Evolutionary conservation across 2,329 filamentous ascomycete genomes (phyloP), one percentile per base, ranked within the genome.

Genomic region (Fusarium brevicatenulatum): DNA sequence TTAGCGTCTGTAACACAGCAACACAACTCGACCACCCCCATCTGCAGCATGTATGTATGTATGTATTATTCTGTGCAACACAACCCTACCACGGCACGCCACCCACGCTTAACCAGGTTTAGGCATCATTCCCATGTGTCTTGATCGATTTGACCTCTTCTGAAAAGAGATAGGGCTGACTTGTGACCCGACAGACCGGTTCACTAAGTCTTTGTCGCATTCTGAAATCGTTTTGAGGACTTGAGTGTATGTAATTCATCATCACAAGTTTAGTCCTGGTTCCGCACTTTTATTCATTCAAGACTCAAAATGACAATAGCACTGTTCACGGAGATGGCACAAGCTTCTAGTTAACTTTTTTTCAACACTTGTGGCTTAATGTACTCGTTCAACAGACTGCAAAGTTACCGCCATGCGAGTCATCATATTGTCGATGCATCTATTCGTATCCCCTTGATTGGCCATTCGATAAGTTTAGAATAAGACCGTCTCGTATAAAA

Each of bases 1-100:
- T 66, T 78, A 78, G 76, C 71, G 72, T 71, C 47, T 47, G 76
- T 77, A 42, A 57, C 76, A 77, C 76, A 57, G 50, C 50, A 74
- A 67, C 64, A 67, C 34, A 73, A 42, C 64, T 50, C 44, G 74
- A 68, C 72, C 58, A 68, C 63, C 66, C 61, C 55, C 65, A 54
- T 68, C 46, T 68, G 72, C 66, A 73, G 30, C 18, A n/a, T 43
- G 39, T 34, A 28, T 44, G 19, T 21, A n/a, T 43, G 39, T 34
- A 28, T 44, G 37, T 39, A 39, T 21, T 39, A 39, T 11, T 57
- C 65, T 63, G 64, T 57, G 66, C 74, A 73, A 60, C 64, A 52
- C 64, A 61, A 67, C 63, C 64, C 71, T 72, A 73, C 66, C 63
- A 54, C 43, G 19, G 65, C 70, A 50, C 71, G 75, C 75, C 71